phyloP scores from a whole-genome alignment of 371 early-diverging fungal species.

The Mortierella sp. region DNA sequence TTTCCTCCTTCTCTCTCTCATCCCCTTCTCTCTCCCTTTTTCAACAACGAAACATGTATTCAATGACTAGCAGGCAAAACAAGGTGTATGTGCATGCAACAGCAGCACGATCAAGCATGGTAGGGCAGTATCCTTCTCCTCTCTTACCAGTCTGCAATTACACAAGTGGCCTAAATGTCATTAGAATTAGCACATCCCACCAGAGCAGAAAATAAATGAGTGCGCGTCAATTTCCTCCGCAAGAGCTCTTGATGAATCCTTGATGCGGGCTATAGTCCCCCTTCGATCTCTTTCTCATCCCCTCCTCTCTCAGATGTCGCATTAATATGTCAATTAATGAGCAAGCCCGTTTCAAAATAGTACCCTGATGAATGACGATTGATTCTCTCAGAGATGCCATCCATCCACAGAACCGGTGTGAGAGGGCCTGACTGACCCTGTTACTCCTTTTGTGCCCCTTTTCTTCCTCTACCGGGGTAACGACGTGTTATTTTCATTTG shows the following conservation, averaged over 20 bases:
- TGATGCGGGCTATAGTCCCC: background rate
- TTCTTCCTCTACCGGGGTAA: background rate
- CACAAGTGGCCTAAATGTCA: background rate
- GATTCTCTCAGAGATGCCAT: background rate
- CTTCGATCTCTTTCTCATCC: background rate
- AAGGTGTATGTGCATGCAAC: background rate
- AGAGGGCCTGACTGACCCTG: background rate
- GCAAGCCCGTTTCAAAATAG: background rate
- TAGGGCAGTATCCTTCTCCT: background rate
- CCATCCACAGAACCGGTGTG: background rate
- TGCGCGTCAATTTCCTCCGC: background rate
- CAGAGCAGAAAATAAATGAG: background rate
- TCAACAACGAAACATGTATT: background rate
- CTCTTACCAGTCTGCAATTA: background rate
- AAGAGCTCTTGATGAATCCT: background rate
- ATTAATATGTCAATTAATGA: too few species aligned
- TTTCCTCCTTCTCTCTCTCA: background rate
- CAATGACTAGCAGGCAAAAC: background rate
- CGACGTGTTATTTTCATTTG: background rate
- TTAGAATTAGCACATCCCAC: background rate
- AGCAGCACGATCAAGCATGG: slow-evolving; percentile 5
- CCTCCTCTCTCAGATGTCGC: too few species aligned
- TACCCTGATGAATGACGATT: background rate
- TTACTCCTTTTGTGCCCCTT: slow-evolving; percentile 10
- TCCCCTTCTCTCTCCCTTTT: background rate